Conservation (phyloP, 805 yeast genomes). For the Starmerella floricola region DNA sequence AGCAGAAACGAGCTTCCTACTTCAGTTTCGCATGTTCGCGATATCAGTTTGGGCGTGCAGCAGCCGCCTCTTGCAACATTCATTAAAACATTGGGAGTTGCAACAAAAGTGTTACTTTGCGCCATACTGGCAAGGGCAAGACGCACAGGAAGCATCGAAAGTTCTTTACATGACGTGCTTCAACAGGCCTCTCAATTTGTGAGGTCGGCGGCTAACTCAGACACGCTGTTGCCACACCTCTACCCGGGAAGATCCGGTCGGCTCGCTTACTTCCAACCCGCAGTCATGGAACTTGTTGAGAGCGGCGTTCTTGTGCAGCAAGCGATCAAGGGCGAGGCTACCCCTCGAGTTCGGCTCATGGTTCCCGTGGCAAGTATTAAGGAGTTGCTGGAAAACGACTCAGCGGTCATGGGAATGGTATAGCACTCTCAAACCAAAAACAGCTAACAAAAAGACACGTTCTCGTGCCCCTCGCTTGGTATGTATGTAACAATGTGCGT, state of each 20-base stretch:
- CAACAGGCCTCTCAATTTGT: slow-evolving; percentile 58
- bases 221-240: slow-evolving; percentile 19
- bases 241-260: slow-evolving; percentile 31
- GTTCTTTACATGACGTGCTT: slow-evolving; percentile 58
- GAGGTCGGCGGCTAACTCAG: slow-evolving; percentile 31
- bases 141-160: slow-evolving; percentile 60
- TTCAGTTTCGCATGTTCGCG: slow-evolving; percentile 46
- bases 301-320: slow-evolving; percentile 67
- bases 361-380: slow-evolving; percentile 60
- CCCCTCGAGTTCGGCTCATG: slow-evolving; percentile 49
- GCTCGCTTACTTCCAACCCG: slow-evolving; percentile 45
- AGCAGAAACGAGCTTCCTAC: slow-evolving; percentile 40
- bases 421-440: too few relatives aligned
- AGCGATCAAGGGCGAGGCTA: slow-evolving; percentile 53
- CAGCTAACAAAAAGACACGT: too few relatives aligned
- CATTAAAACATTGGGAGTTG: slow-evolving; percentile 48
- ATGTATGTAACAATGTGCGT: background rate
- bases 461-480: too few relatives aligned
- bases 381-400: slow-evolving; percentile 48
- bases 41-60: slow-evolving; percentile 69
- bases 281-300: slow-evolving; percentile 60
- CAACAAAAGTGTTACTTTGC: slow-evolving; percentile 59
- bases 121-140: slow-evolving; percentile 53
- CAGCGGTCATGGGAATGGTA: slow-evolving; percentile 31
- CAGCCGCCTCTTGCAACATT: slow-evolving; percentile 57